Base-by-base conservation (phyloP, 2,329 filamentous ascomycete species). In the Chalara sp. region DNA sequence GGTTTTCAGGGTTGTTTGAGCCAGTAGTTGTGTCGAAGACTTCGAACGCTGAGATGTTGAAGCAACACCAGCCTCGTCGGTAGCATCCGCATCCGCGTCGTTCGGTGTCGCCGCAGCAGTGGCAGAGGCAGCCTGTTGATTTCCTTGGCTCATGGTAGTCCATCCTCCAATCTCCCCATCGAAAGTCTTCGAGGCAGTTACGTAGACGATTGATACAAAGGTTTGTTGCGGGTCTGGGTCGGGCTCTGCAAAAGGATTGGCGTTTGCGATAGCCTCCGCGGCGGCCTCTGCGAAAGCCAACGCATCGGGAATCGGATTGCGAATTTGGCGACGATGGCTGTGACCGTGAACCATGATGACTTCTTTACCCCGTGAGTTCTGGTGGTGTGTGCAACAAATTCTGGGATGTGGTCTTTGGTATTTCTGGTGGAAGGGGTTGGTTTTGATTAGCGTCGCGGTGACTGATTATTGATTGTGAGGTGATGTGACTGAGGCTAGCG, bases 121-220 rank as follows among this genome's bases (percentile, higher is more conserved):
- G 28, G 51, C 30, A n/a, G 46, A 8, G 7, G 32, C 13, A 31
- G 48, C 12, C 13, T 42, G 29, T 32, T 31, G 54, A 37, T 41
- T 46, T 40, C 11, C 47, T 44, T 31, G 43, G 50, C 35, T n/a
- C 39, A 62, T 51, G 21, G 76, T 77, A 11, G 67, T 66, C 58
- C 72, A 76, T 53, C 73, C 74, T 50, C 67, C 75, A 53, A 78
- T 66, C 2, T 69, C 67, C 30, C 75, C 77, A 12, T 68, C 65
- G 56, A 79, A 81, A 39, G 78, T 80, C 49, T 73, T 69, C 28
- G 70, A 58, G 32, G 74, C 68, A 0, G 78, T 80, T 44, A 78
- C 69, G 62, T 79, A 76, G 41, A 80, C 70, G 40, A 76, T 64
- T 1, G 67, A 66, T 8, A 72, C 62, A 46, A 71, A 59, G 3